Base-by-base conservation (phyloP, 2,329 filamentous ascomycete genomes). In the Xylaria polymorpha region DNA sequence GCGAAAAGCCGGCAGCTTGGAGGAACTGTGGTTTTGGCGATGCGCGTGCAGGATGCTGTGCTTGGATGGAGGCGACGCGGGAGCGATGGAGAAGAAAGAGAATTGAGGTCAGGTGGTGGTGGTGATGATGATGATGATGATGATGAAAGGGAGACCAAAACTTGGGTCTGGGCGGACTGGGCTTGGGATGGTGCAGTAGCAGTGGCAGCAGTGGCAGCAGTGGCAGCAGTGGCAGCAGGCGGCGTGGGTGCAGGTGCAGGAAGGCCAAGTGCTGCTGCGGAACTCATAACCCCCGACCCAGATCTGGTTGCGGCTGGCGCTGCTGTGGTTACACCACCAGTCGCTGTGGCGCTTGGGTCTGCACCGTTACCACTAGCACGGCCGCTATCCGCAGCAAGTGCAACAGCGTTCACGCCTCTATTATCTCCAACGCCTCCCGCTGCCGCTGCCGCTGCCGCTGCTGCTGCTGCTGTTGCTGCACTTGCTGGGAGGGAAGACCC, bases 1-100 rank as follows among this genome's bases (percentile, higher is more conserved):
- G 67, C 86, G 86, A 77, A 85, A 87, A 25, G 85, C 82, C 35
- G 86, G 86, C 72, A 87, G 79, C 74, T 87, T 88, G 70, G 86
- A 88, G 46, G 85, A 84, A 74, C 83, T 87, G 77, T 87, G 83
- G 75, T 77, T 85, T 72, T 85, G 84, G 64, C 86, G 85, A 77
- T 87, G 86, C 53, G 79, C 77, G 73, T 87, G 84, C 62, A 81
- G 69, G 53, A 72, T 74, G 68, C 64, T 35, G 64, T 67, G 59
- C 22, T 48, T 57, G 55, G 71, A 53, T 37, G 61, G 65, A 44
- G 61, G 58, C 20, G 64, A 53, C 39, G 53, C 55, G 61, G 51
- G 51, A 50, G 58, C 37, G 46, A 56, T 14, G 57, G 57, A 41
- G 62, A 57, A 68, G 41, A 25, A 22, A 29, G 50, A 43, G 14